Percentiles rank a stretch among this genome's conserved stretches.
Evolutionary conservation across 371 early-diverging fungal genomes (phyloP).

Genomic region (Mucor plumbeus): DNA sequence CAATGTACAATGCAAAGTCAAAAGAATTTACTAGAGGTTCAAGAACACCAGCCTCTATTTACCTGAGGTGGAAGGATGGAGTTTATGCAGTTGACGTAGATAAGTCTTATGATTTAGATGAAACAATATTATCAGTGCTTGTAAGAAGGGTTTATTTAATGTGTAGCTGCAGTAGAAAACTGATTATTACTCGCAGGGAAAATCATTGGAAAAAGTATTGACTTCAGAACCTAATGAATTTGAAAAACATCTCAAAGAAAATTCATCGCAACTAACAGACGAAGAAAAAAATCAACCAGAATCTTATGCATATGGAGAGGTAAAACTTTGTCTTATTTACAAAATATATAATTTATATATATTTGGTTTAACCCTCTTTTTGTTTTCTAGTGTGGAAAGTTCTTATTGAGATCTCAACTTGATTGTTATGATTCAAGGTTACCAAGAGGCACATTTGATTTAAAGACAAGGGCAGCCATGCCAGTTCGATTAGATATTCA

Average conservation of each 20-base stretch:
- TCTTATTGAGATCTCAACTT: slow-evolving; percentile 89
- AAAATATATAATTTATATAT: background rate
- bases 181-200: slow-evolving; percentile 58
- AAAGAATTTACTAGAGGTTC: slow-evolving; percentile 62
- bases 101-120: slow-evolving; percentile 71
- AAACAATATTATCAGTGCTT: slow-evolving; percentile 66
- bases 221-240: slow-evolving; percentile 73
- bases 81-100: slow-evolving; percentile 87
- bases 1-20: slow-evolving; percentile 36
- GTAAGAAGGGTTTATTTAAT: slow-evolving; percentile 36
- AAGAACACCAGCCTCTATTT: slow-evolving; percentile 66
- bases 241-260: slow-evolving; percentile 64
- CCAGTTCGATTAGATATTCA: slow-evolving; percentile 83
- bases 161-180: background rate
- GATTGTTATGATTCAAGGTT: slow-evolving; percentile 85
- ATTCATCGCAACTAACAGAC: slow-evolving; percentile 41
- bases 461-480: slow-evolving; percentile 91
- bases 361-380: background rate
- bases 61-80: slow-evolving; percentile 71
- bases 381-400: slow-evolving; percentile 47
- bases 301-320: slow-evolving; percentile 56
- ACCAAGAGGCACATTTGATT: slow-evolving; percentile 85
- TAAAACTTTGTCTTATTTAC: slow-evolving; percentile 19
- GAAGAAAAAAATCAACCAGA: slow-evolving; percentile 54
- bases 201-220: slow-evolving; percentile 85